Evolutionary conservation across 2,329 filamentous ascomycete genomes (phyloP), one percentile per base, ranked within the genome.

Genomic region (Arthrobotrys musiformis): DNA sequence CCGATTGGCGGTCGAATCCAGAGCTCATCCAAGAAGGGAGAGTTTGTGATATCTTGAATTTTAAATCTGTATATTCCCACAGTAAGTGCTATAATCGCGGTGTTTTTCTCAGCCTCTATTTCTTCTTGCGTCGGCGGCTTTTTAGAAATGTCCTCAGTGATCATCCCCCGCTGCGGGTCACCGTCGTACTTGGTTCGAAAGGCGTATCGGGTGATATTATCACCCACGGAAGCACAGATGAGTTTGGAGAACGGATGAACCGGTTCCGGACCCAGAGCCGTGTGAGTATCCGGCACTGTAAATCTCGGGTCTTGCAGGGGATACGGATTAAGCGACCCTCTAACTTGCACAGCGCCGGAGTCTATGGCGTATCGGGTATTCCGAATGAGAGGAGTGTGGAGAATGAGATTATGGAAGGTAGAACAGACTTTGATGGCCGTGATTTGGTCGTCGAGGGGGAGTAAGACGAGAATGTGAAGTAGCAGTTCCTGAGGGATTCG

Each of bases 361-460:
- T 40, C 28, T 13, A 26, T 13, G 19, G 24, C 48, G 26, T 73
- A 73, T 6, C 69, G 60, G 7, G 69, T 50, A 15, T 40, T 63
- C 52, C 62, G 54, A 26, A 75, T 13, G 9, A 37, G 8, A 15
- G 33, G 56, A 1, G 44, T 54, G 15, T 75, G 17, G 13, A 62
- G 24, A 33, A 75, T 30, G n/a, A 75, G 17, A 8, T 37, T 19
- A 6, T 22, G 17, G 11, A 66, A 58, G n/a, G 8, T 35, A 15
- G 17, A 46, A 26, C 54, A 69, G 17, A 42, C 44, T 52, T 58
- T 42, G 6, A 42, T 26, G 24, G 26, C 24, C 28, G 33, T 28
- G 5, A 75, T 56, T 37, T 75, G 70, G 26, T 75, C 70, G 17
- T 68, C 35, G 11, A 75, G 11, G 5, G 42, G 19, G n/a, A 75